Base-by-base conservation (phyloP, 2,329 filamentous ascomycete genomes). In the Pseudocercospora ulei region DNA sequence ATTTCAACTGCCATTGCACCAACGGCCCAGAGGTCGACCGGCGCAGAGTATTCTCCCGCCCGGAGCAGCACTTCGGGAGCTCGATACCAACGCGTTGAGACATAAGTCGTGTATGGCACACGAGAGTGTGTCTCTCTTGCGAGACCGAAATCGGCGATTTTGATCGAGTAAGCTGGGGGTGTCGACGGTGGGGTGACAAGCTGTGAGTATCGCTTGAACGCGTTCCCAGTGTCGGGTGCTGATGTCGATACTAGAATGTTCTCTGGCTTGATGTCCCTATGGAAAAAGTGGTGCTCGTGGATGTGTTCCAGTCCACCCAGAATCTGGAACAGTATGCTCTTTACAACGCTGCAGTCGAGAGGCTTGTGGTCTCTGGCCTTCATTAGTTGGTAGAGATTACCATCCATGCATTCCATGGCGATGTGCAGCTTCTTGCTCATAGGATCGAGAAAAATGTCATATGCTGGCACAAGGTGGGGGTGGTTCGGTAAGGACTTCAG, bases 401-500 rank as follows among this genome's bases (percentile, higher is more conserved):
- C 90, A 61, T 98, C 90, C 90, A 98, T 98, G 65, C 93, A 95
- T 67, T 98, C 90, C 90, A 98, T 98, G 58, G 76, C 80, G 52
- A 98, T 98, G 64, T 98, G 90, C 28, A 98, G 77, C 65, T 95
- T 94, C 67, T 87, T 92, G 66, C 75, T 94, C 61, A 85, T 82
- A 0, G 90, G 90, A 58, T 98, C 90, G 56, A 98, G 76, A 65
- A 98, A 98, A 57, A 98, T 98, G 65, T 98, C 90, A 50, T 96
- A 74, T 3, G 90, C 88, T 22, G 90, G 90, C n/a, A 98, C 90
- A 20, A 98, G 74, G 62, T 98, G 90, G 53, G 78, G 76, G 59
- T 98, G 90, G 28, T 75, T 70, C 2, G 90, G 90, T 9, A 98
- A 70, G 7, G 86, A 88, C 57, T 85, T 80, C 30, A 98, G 70